Evolutionary conservation across 148 eudicot species (phyloP), one percentile per base, ranked within the genome.

Genomic region (Cornus florida): DNA sequence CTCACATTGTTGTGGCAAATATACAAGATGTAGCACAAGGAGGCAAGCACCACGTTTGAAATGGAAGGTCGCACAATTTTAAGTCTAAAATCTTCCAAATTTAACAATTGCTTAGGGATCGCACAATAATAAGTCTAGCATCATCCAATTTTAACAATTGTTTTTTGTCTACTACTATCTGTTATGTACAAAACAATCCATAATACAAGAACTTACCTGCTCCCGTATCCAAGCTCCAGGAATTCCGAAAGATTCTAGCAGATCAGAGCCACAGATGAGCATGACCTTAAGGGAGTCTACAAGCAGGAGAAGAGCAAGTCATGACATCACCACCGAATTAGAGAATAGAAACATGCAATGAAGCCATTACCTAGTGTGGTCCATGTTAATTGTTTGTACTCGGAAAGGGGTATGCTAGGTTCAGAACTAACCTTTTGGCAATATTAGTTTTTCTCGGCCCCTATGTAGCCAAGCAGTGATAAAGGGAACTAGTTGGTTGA

Each of bases 221-320:
- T 92, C 99, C 57, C 87, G 98, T 50, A 92, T 84, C 99, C 99
- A 96, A 78, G 80, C 76, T 82, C 97, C 94, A 72, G 97, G 98
- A 76, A 77, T 88, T 80, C 83, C 60, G 76, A 96, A 92, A 77
- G 99, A 96, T 88, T 93, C 90, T 57, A 96, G 86, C 60, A 96
- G 83, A 90, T 96, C 99, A 78, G 99, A 96, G 69, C 99, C 99
- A 77, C 99, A 96, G 39, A 92, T 91, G 72, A 96, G 97, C 92
- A 96, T 88, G 73, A 92, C 97, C 83, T 86, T 89, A 16, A 93
- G 86, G 31, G 82, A 84, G 22, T 75, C 99, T 93, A 79, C 46
- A 70, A 73, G 76, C 39, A 85, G 50, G 74, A 75, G 23, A 53
- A 48, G 31, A 72, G 19, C 16, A 69, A 69, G 22, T 23, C 28